These are phyloP conservation scores for Xylariaceae sp. DNA, from an alignment of 2,329 filamentous ascomycete genomes.

Conservation along the genomic window DNA sequence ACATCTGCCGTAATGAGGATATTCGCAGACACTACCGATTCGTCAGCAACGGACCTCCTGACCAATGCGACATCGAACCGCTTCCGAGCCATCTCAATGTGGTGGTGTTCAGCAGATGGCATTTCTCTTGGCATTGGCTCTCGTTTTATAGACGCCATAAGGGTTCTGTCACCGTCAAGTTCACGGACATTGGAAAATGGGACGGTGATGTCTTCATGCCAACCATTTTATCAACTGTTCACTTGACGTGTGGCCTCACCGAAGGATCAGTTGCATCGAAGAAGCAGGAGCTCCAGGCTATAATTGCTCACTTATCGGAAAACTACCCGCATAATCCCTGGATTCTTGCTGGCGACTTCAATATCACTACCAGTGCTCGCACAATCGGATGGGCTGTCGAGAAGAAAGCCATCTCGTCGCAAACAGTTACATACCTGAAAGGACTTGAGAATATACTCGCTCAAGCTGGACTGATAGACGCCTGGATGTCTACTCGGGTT, in stretches of 20 bases:
- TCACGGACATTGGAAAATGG: constrained; percentile 29
- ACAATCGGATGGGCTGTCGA: constrained; percentile 50
- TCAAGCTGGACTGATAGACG: constrained; percentile 45
- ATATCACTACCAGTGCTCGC: constrained; percentile 54
- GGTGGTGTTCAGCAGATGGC: constrained; percentile 52
- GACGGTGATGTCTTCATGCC: constrained; percentile 31
- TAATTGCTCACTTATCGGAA: constrained; percentile 43
- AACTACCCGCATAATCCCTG: constrained; percentile 43
- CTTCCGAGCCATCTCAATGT: constrained; percentile 57
- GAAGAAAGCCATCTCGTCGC: constrained; percentile 47
- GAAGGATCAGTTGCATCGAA: constrained; percentile 54
- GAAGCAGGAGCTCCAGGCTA: constrained; percentile 47
- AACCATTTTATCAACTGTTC: constrained; percentile 51
- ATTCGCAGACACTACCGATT: constrained; percentile 50
- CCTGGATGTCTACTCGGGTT: constrained; percentile 45
- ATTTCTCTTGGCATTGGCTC: constrained; percentile 52
- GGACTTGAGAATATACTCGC: constrained; percentile 44
- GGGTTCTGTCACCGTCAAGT: constrained; percentile 47
- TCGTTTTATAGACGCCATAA: constrained; percentile 53
- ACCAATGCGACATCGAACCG: constrained; percentile 46
- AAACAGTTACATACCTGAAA: constrained; percentile 40
- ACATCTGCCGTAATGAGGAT: constrained; percentile 43
- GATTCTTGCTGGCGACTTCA: constrained; percentile 60
- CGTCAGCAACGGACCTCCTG: constrained; percentile 52
- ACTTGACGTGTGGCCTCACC: constrained; percentile 57